Conservation (phyloP, 139 green algal species). For the Micractinium conductrix region DNA sequence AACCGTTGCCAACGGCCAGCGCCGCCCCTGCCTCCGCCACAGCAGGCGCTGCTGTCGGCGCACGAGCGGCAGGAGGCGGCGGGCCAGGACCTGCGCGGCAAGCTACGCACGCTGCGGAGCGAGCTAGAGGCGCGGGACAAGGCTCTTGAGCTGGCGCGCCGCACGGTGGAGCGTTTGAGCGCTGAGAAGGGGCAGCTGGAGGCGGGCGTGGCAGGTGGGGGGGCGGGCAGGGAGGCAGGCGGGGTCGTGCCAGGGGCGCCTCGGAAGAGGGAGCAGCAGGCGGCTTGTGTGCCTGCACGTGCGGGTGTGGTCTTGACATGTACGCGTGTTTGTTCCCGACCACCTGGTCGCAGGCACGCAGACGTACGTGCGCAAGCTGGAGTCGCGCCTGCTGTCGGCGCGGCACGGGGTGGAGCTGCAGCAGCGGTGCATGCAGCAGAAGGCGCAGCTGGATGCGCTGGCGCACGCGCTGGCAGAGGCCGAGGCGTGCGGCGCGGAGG, state of each 20-base stretch:
- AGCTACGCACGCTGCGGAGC: slow-evolving; percentile 24
- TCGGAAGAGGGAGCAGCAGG: too few species aligned
- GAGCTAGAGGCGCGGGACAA: slow-evolving; percentile 43
- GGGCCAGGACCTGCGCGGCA: slow-evolving; percentile 1
- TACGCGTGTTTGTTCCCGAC: too few species aligned
- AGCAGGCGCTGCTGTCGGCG: slow-evolving; percentile 27
- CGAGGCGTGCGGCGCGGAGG: background rate
- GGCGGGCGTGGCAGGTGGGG: slow-evolving; percentile 22
- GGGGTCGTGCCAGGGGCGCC: too few species aligned
- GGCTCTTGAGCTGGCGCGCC: slow-evolving; percentile 51
- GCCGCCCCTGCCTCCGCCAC: background rate
- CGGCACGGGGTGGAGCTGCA: slow-evolving; percentile 44
- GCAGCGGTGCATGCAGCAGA: slow-evolving; percentile 2
- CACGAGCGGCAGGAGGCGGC: slow-evolving; percentile 40
- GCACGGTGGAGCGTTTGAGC: slow-evolving; percentile 53
- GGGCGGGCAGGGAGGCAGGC: too few species aligned
- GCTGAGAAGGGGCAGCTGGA: slow-evolving; percentile 37
- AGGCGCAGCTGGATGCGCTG: slow-evolving; percentile 1
- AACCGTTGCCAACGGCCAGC: background rate
- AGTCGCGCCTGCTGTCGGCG: slow-evolving; percentile 45
- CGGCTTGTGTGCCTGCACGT: too few species aligned
- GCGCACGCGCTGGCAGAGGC: slow-evolving; percentile 3
- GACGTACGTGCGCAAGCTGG: slow-evolving; percentile 57
- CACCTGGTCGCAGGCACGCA: slow-evolving; percentile 28
- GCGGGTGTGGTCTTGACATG: too few species aligned